A percentile compares a stretch with the other conserved stretches of the same genome.
phyloP scores from a whole-genome alignment of 2,329 filamentous ascomycete genomes.

The Chaetomiaceae sp. region DNA sequence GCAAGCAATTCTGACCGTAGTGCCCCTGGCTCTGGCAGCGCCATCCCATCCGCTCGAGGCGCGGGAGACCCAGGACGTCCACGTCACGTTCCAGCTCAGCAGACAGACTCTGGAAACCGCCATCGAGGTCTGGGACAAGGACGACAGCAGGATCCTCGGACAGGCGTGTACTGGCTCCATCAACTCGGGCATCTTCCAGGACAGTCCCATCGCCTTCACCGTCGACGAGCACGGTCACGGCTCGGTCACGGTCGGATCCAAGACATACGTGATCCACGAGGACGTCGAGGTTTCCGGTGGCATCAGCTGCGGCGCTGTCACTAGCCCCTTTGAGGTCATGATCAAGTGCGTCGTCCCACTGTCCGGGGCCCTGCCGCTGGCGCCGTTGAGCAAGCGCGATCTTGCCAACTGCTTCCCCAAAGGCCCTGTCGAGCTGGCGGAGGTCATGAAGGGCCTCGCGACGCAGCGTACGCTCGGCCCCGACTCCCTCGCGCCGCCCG shows the following conservation, averaged over 20 bases:
- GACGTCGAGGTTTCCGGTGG: slow-evolving; percentile 4
- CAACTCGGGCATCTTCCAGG: slow-evolving; percentile 1
- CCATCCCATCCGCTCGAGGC: no score
- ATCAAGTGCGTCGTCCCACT: slow-evolving; percentile 6
- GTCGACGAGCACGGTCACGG: slow-evolving; percentile 8
- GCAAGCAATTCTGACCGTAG: no score
- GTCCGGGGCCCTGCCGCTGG: not conserved
- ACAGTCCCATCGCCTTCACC: not conserved
- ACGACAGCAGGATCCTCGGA: not conserved
- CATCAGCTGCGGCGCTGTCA: slow-evolving; percentile 4
- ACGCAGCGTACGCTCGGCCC: not conserved
- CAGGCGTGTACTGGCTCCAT: slow-evolving; percentile 4
- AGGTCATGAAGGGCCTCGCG: not conserved
- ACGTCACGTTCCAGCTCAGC: slow-evolving; percentile 5
- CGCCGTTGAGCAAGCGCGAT: not conserved
- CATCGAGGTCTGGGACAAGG: slow-evolving; percentile 5
- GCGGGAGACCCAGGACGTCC: not conserved
- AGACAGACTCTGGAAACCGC: slow-evolving; percentile 3
- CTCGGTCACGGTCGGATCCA: slow-evolving; percentile 2
- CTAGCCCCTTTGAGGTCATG: slow-evolving; percentile 1
- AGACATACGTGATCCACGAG: slow-evolving; percentile 3
- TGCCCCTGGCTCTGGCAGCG: no score
- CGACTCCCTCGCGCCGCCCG: no score
- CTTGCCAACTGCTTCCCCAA: not conserved
- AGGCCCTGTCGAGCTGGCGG: not conserved